Base-by-base conservation (phyloP, 1,139 yeast genomes). In the Debaryomycetaceae sp. region DNA sequence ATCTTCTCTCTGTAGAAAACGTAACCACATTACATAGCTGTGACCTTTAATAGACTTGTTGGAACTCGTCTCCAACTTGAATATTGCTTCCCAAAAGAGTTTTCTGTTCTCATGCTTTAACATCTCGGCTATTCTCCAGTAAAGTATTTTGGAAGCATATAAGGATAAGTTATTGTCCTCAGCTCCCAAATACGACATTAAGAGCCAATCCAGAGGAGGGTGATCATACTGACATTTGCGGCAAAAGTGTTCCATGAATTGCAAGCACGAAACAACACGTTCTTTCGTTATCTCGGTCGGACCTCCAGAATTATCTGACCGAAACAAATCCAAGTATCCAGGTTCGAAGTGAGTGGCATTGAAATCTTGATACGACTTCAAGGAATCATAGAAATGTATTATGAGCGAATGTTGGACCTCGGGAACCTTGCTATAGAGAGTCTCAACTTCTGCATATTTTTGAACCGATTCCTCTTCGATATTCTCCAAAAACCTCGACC, bases 1-100 rank as follows among this genome's bases (percentile, higher is more conserved):
- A 11, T 54, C 50, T 9, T 41, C 38, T 36, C 51, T 54, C 37
- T 58, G 63, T 44, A 84, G 63, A 48, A 72, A 73, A 45, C 89
- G 68, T 42, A 85, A 60, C 82, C 87, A 79, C 24, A 83, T 65
- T 8, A 79, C 67, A 45, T 70, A 76, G 0, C 78, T 80, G 54
- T 74, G 75, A 9, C 75, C 62, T 30, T 56, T 63, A 48, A 72
- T 75, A 31, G 62, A 55, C 42, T 66, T 63, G 8, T 56, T 51
- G 0, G 55, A 43, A 1, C 72, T 58, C 2, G 50, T 46, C 39
- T 67, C 61, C 34, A 81, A 58, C 0, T 55, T 45, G 45, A 67
- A 72, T 6, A 83, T 65, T 3, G 72, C 52, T 5, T 64, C 53
- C 87, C 87, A 83, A 2, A 78, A 53, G 6, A 62, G 52, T 1